Evolutionary conservation across 2,329 filamentous ascomycete species (phyloP).

Genomic region (Diplodia mutila): DNA sequence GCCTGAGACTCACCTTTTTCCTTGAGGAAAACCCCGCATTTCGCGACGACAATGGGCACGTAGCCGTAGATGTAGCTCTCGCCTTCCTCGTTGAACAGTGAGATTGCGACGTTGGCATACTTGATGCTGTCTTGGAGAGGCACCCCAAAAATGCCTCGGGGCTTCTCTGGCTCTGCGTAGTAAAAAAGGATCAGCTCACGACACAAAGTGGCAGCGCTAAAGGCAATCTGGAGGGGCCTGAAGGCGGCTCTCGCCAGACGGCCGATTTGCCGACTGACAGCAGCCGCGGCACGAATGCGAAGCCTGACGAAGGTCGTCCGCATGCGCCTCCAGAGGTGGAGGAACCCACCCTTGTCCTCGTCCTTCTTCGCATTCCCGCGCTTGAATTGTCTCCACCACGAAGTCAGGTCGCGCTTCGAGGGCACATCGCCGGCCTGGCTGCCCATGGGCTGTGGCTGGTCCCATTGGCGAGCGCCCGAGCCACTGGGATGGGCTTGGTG

Average conservation of each 20-base stretch:
- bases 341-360: slow-evolving; percentile 61
- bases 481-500: slow-evolving; percentile 41
- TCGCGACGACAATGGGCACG: slow-evolving; percentile 96
- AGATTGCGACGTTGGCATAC: slow-evolving; percentile 98
- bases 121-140: slow-evolving; percentile 92
- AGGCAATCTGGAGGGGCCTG: slow-evolving; percentile 20
- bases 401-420: slow-evolving; percentile 84
- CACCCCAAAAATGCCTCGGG: slow-evolving; percentile 88
- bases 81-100: slow-evolving; percentile 86
- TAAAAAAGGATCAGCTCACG: slow-evolving; percentile 23
- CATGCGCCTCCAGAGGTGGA: slow-evolving; percentile 23
- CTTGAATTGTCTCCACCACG: slow-evolving; percentile 96
- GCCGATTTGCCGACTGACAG: background rate
- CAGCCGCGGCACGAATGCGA: slow-evolving; percentile 8
- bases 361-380: slow-evolving; percentile 64
- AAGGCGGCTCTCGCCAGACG: slow-evolving; percentile 15
- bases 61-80: slow-evolving; percentile 98
- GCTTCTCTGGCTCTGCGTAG: slow-evolving; percentile 39
- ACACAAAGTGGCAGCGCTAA: slow-evolving; percentile 17
- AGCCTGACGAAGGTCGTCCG: slow-evolving; percentile 23
- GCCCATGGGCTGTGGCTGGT: slow-evolving; percentile 48
- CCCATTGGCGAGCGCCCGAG: slow-evolving; percentile 46
- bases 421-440: slow-evolving; percentile 69
- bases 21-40: slow-evolving; percentile 96
- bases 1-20: slow-evolving; percentile 76